Base-by-base conservation (phyloP, 139 green algal genomes). In the Zygnema circumcarinatum region DNA sequence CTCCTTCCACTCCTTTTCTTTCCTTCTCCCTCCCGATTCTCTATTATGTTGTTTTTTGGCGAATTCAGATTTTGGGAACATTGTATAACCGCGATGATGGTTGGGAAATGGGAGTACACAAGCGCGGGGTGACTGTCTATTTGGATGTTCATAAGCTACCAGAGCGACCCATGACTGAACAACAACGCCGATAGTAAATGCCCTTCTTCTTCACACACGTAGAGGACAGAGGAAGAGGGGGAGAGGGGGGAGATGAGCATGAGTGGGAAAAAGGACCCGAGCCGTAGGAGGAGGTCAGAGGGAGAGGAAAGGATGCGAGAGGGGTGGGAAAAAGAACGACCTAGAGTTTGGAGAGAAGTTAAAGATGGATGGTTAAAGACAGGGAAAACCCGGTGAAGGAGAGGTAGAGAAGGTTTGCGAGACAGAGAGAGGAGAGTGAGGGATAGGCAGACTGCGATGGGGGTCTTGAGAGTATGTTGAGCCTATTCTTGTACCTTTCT, bases 31-130 rank as follows among this genome's bases (percentile, higher is more conserved):
- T 74, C 7, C 75, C 20, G 20, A 74, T 41, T 78, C 69, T 78
- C 35, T 78, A 3, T 52, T 3, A n/a, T 16, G 7, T 25, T 78
- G 35, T 7, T 16, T 41, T 41, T 39, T 39, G 7, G 69, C 7
- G 7, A 20, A 22, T 39, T 78, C 79, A 88, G 82, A 88, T 88
- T 35, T 53, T 90, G 39, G 80, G 80, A 22, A 38, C 39, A n/a
- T 33, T 41, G 33, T 90, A 89, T 52, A 78, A 88, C 76, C 36
- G 84, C 22, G n/a, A n/a, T n/a, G n/a, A n/a, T n/a, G n/a, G 35
- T 11, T 90, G 85, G 85, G 79, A 90, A n/a, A 90, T 90, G 85
- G 85, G 85, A 36, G 85, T 90, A 52, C 79, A 88, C 79, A 88
- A 56, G 38, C 31, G 85, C 25, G 79, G 56, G n/a, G 39, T 36